Conservation (phyloP, 352 stramenopile species). For the Plasmopara viticola region DNA sequence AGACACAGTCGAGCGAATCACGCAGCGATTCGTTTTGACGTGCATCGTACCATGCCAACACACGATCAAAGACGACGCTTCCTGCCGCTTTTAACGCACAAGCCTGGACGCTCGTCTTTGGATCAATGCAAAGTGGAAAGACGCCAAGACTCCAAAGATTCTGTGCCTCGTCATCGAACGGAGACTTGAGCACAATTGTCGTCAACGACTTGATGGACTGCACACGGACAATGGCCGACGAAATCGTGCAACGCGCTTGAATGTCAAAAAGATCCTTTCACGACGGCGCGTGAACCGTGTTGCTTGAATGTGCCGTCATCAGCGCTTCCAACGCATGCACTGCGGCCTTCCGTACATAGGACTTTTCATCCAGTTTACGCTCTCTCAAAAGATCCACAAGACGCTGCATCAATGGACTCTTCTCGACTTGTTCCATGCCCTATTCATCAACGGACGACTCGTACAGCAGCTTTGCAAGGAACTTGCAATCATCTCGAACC, state of each 20-base stretch:
- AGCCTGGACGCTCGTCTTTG: conserved; percentile 68
- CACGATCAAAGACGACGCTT: conserved; percentile 58
- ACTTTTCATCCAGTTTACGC: conserved; percentile 73
- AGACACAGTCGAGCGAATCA: conserved; percentile 37
- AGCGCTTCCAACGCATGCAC: conserved; percentile 75
- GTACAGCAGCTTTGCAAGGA: conserved; percentile 56
- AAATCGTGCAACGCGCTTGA: conserved; percentile 63
- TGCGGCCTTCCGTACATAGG: conserved; percentile 70
- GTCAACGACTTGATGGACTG: conserved; percentile 81
- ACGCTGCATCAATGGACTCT: conserved; percentile 60
- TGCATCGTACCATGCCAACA: conserved; percentile 52
- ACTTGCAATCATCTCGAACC: conserved; percentile 32
- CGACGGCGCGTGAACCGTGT: conserved; percentile 43
- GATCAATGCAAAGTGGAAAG: conserved; percentile 73
- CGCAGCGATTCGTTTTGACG: conserved; percentile 26
- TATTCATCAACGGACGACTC: conserved; percentile 18
- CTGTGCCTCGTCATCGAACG: conserved; percentile 59
- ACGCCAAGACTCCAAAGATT: conserved; percentile 81
- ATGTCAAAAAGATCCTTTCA: conserved; percentile 70
- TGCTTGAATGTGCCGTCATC: conserved; percentile 40
- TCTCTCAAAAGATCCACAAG: conserved; percentile 72
- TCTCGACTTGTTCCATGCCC: conserved; percentile 28
- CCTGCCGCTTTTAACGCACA: conserved; percentile 51
- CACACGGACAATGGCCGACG: conserved; percentile 70
- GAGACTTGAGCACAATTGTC: conserved; percentile 64